Percentiles rank a stretch among this genome's conserved stretches.
Conservation (phyloP, 495 filamentous ascomycete species). For the Podospora pseudoanserina region DNA sequence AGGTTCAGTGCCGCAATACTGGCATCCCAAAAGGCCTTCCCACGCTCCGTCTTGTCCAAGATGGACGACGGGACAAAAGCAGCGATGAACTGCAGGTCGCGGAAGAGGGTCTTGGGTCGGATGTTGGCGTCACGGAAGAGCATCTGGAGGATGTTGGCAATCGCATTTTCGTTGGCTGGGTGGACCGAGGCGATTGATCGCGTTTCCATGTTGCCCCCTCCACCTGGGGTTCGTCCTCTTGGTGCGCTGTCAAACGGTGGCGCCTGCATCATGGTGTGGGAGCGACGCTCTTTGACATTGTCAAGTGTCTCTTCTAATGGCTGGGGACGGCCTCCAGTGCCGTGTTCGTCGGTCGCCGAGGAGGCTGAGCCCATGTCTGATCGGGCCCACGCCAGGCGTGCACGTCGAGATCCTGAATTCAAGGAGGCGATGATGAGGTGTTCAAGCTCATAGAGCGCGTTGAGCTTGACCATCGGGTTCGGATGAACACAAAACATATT, state of each 20-base stretch:
- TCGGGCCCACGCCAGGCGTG: constrained; percentile 34
- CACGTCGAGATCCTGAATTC: constrained; percentile 43
- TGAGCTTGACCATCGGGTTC: constrained; percentile 82
- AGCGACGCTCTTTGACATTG: constrained; percentile 65
- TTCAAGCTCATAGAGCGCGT: constrained; percentile 77
- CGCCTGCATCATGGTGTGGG: constrained; percentile 48
- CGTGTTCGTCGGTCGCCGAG: constrained; percentile 32
- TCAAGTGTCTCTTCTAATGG: constrained; percentile 63
- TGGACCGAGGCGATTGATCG: constrained; percentile 42
- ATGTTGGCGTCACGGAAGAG: constrained; percentile 74
- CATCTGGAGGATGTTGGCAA: constrained; percentile 72
- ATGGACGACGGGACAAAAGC: constrained; percentile 79
- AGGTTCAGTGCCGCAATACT: constrained; percentile 81
- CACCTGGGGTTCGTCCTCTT: constrained; percentile 27
- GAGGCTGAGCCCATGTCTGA: constrained; percentile 36
- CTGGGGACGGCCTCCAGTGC: constrained; percentile 26
- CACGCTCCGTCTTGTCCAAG: constrained; percentile 79
- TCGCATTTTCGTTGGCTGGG: constrained; percentile 62
- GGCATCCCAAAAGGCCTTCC: constrained; percentile 93
- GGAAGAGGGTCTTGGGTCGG: constrained; percentile 87
- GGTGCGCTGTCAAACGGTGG: constrained; percentile 24
- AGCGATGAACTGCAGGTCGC: constrained; percentile 92
- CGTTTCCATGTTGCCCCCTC: constrained; percentile 35
- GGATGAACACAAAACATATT: constrained; percentile 86
- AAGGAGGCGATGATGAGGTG: constrained; percentile 75